Percentiles rank a stretch among this genome's conserved stretches.
Evolutionary conservation across 2,329 filamentous ascomycete genomes (phyloP).

Genomic region (Didymellaceae sp.): DNA sequence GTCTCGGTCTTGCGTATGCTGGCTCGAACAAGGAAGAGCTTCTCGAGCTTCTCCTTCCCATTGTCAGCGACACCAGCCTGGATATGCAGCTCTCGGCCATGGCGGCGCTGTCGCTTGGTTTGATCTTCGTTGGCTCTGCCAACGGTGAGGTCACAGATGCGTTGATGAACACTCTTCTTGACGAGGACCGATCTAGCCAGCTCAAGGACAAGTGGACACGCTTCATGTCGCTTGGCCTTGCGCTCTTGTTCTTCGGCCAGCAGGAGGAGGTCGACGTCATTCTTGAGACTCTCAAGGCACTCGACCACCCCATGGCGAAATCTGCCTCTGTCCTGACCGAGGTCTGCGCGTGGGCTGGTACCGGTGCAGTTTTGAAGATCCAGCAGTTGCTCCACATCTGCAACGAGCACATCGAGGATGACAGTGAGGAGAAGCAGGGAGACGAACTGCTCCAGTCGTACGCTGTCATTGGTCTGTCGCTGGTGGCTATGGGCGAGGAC

Average conservation of each 20-base stretch:
- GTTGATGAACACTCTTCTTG: slow-evolving; percentile 89
- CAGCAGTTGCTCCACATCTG: slow-evolving; percentile 97
- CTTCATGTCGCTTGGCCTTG: slow-evolving; percentile 92
- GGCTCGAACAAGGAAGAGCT: slow-evolving; percentile 91
- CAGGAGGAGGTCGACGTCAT: slow-evolving; percentile 99
- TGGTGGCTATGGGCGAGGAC: slow-evolving; percentile 98
- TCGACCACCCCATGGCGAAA: slow-evolving; percentile 96
- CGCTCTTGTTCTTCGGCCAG: slow-evolving; percentile 91
- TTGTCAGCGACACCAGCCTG: slow-evolving; percentile 81
- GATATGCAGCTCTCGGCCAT: slow-evolving; percentile 97
- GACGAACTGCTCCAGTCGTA: slow-evolving; percentile 96
- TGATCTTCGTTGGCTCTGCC: slow-evolving; percentile 92
- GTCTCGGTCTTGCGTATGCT: slow-evolving; percentile 90
- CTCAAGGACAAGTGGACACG: slow-evolving; percentile 98
- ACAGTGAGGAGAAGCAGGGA: slow-evolving; percentile 86
- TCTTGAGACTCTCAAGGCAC: slow-evolving; percentile 92
- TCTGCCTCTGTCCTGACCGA: slow-evolving; percentile 94
- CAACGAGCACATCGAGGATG: slow-evolving; percentile 95
- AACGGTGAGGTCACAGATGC: slow-evolving; percentile 90
- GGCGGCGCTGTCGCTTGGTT: slow-evolving; percentile 87
- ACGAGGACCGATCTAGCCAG: slow-evolving; percentile 88
- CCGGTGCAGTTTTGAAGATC: slow-evolving; percentile 94
- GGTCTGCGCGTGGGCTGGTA: slow-evolving; percentile 97
- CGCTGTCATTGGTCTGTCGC: slow-evolving; percentile 88
- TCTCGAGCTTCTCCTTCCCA: slow-evolving; percentile 82